phyloP scores from a whole-genome alignment of 2,329 filamentous ascomycete species.

The Ophiostoma sp. region DNA sequence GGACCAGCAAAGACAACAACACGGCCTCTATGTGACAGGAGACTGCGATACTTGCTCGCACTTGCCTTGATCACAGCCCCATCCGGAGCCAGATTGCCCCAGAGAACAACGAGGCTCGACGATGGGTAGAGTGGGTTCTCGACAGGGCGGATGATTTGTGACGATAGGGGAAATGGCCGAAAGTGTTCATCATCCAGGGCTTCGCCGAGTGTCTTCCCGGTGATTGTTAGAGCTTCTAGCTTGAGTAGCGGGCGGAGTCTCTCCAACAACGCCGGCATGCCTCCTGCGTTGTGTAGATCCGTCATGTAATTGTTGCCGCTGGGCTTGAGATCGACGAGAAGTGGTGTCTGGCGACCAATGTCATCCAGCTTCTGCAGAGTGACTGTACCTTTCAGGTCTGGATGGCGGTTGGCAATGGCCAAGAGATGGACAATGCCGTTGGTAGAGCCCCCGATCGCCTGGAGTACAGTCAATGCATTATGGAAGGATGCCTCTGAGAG shows the following conservation, averaged over 20 bases:
- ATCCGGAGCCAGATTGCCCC: slow-evolving; percentile 75
- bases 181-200: slow-evolving; percentile 67
- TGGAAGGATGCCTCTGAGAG: slow-evolving; percentile 72
- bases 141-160: slow-evolving; percentile 59
- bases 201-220: slow-evolving; percentile 73
- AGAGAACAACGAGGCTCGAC: slow-evolving; percentile 75
- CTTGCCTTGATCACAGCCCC: slow-evolving; percentile 90
- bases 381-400: slow-evolving; percentile 57
- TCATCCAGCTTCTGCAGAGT: slow-evolving; percentile 56
- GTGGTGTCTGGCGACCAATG: slow-evolving; percentile 69
- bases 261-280: slow-evolving; percentile 75
- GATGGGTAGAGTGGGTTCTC: slow-evolving; percentile 60
- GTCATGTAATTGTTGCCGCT: slow-evolving; percentile 84
- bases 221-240: slow-evolving; percentile 73
- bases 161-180: slow-evolving; percentile 38
- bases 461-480: slow-evolving; percentile 80
- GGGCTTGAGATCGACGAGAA: slow-evolving; percentile 81
- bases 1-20: slow-evolving; percentile 67
- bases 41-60: slow-evolving; percentile 66
- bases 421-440: slow-evolving; percentile 84
- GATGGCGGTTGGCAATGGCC: slow-evolving; percentile 71
- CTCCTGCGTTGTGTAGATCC: slow-evolving; percentile 83
- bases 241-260: slow-evolving; percentile 70
- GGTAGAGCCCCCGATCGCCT: slow-evolving; percentile 74
- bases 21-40: slow-evolving; percentile 42